A percentile compares a stretch with the other conserved stretches of the same genome.
These are phyloP conservation scores for Eucalyptus fibrosa DNA, from an alignment of 345 rosid genomes.

Conservation along the genomic window DNA sequence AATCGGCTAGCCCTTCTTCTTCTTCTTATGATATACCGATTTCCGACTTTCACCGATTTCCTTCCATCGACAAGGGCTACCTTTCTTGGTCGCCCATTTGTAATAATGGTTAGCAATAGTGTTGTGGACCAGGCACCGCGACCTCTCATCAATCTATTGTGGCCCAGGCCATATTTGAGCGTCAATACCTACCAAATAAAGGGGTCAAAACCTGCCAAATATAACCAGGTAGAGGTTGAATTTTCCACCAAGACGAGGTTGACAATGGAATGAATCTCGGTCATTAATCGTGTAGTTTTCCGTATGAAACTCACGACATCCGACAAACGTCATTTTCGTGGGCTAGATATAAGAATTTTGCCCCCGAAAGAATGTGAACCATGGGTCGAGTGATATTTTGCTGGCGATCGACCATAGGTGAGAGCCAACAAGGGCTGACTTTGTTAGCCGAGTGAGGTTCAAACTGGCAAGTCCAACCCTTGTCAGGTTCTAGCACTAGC, in stretches of 20 bases:
- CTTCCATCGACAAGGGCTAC: background rate
- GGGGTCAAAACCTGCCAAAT: no score
- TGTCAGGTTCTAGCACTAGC: rapidly evolving
- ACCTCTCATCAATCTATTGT: background rate
- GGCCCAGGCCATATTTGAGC: no score
- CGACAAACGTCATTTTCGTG: no score
- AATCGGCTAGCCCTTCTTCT: no score
- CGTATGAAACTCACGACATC: no score
- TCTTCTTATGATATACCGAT: no score
- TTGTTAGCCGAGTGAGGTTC: background rate
- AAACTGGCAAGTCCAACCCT: background rate
- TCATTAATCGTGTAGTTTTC: no score
- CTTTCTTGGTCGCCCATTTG: background rate
- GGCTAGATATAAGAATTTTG: no score
- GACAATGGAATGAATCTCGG: no score
- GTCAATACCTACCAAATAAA: background rate
- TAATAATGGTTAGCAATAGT: background rate
- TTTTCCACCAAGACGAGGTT: no score
- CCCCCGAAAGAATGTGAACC: background rate
- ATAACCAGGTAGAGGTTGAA: no score
- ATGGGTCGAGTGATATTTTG: background rate
- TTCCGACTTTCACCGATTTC: background rate
- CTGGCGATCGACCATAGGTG: rapidly evolving
- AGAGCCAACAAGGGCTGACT: background rate
- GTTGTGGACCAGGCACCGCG: background rate